phyloP scores from a whole-genome alignment of 306 rosid species.

The Fragaria iinumae region DNA sequence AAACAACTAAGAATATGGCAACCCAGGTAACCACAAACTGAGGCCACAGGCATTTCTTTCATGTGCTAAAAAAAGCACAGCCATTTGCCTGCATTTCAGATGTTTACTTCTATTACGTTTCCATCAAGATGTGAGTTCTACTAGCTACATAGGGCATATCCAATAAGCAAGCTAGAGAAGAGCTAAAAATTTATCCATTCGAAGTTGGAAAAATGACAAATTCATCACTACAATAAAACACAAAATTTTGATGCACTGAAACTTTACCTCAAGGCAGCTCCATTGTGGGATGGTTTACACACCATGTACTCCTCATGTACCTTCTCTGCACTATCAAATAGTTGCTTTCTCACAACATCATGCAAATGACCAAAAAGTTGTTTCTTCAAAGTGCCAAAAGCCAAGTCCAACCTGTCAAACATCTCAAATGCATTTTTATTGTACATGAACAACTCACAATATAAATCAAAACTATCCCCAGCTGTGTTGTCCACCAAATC shows the following conservation, averaged over 20 bases:
- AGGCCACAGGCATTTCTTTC: background rate
- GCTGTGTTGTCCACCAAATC: background rate
- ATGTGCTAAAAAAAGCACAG: background rate
- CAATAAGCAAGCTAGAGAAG: background rate
- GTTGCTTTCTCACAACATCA: background rate
- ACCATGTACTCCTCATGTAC: background rate
- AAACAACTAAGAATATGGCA: background rate
- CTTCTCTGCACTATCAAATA: background rate
- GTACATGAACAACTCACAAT: background rate
- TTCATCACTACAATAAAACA: background rate
- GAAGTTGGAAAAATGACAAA: background rate
- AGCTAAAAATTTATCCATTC: background rate
- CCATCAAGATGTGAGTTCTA: background rate
- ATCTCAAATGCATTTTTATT: background rate
- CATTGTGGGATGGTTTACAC: background rate
- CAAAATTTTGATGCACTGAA: background rate
- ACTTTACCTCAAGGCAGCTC: background rate
- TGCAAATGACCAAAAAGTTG: background rate
- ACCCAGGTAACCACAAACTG: background rate
- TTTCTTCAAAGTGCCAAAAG: background rate
- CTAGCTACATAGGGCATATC: background rate
- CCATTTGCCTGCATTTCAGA: background rate
- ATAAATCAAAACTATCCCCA: background rate
- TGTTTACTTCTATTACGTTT: background rate
- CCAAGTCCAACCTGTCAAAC: conserved; percentile 5